Conservation (phyloP, 2,329 filamentous ascomycete species). For the Knufia petricola region DNA sequence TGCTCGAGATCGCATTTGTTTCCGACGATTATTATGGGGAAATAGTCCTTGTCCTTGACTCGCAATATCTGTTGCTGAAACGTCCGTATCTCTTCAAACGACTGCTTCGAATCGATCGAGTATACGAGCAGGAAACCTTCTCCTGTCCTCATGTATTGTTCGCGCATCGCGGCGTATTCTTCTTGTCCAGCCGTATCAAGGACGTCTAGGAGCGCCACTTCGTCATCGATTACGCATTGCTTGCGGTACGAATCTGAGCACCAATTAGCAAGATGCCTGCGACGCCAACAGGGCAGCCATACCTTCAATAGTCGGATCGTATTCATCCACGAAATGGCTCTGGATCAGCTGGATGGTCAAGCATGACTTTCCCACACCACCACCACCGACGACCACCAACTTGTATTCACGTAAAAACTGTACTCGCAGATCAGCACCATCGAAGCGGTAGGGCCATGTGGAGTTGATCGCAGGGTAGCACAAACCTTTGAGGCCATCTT, state of each 20-base stretch:
- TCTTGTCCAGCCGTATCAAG: slow-evolving; percentile 97
- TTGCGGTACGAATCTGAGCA: slow-evolving; percentile 91
- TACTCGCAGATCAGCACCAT: slow-evolving; percentile 1
- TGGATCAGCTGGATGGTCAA: slow-evolving; percentile 94
- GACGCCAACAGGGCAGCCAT: not conserved
- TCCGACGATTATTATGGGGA: slow-evolving; percentile 96
- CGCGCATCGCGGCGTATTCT: slow-evolving; percentile 98
- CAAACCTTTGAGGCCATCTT: slow-evolving; percentile 33
- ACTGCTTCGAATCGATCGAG: slow-evolving; percentile 94
- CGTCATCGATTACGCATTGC: slow-evolving; percentile 97
- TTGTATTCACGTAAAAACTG: slow-evolving; percentile 88
- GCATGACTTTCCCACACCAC: slow-evolving; percentile 98
- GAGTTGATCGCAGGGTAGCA: slow-evolving; percentile 21
- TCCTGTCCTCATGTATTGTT: slow-evolving; percentile 99
- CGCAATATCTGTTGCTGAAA: slow-evolving; percentile 98
- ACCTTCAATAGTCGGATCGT: slow-evolving; percentile 98
- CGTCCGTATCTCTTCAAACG: slow-evolving; percentile 95
- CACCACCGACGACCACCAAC: slow-evolving; percentile 91
- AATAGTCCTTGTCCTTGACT: slow-evolving; percentile 99
- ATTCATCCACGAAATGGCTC: slow-evolving; percentile 98
- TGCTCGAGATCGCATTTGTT: slow-evolving; percentile 98
- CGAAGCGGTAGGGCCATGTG: slow-evolving; percentile 11
- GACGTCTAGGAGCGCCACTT: slow-evolving; percentile 93
- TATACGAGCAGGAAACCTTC: slow-evolving; percentile 97
- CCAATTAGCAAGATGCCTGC: slow-evolving; percentile 1